Percentiles rank a stretch among this genome's conserved stretches.
Conservation (phyloP, 306 rosid genomes). For the Inga laurina region DNA sequence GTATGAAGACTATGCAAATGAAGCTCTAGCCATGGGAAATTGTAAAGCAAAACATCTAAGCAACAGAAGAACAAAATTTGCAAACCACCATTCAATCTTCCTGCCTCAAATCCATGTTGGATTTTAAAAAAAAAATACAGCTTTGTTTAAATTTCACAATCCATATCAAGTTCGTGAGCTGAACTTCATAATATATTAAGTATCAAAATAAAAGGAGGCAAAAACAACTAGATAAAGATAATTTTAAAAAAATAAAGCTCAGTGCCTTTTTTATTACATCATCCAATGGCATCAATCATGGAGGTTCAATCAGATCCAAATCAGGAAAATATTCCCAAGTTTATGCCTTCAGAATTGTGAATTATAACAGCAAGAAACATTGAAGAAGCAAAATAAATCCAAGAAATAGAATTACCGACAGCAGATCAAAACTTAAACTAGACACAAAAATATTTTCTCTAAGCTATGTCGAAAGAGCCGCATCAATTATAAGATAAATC, state of each 20-base stretch:
- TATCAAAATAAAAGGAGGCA: not conserved
- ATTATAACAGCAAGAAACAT: not conserved
- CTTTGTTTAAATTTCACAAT: not conserved
- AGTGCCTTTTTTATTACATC: not conserved
- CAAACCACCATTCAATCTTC: not conserved
- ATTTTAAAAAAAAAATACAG: not conserved
- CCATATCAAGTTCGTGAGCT: not conserved
- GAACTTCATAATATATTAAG: not conserved
- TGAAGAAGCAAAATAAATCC: not conserved
- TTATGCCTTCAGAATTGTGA: not conserved
- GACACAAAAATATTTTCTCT: not conserved
- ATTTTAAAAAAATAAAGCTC: not conserved
- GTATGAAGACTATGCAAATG: not conserved
- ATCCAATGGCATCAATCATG: not conserved
- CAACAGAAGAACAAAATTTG: conserved; percentile 1
- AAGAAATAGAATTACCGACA: not conserved
- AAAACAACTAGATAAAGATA: not conserved
- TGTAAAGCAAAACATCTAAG: not conserved
- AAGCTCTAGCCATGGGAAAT: not conserved
- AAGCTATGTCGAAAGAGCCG: not conserved
- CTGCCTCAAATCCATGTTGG: not conserved
- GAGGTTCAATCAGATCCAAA: conserved; percentile 17
- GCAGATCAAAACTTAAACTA: conserved; percentile 17
- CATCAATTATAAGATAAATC: conserved; percentile 11
- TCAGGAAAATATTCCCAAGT: not conserved